Evolutionary conservation across 768 basidiomycete species (phyloP).

Genomic region (Tylopilus subfusipes): DNA sequence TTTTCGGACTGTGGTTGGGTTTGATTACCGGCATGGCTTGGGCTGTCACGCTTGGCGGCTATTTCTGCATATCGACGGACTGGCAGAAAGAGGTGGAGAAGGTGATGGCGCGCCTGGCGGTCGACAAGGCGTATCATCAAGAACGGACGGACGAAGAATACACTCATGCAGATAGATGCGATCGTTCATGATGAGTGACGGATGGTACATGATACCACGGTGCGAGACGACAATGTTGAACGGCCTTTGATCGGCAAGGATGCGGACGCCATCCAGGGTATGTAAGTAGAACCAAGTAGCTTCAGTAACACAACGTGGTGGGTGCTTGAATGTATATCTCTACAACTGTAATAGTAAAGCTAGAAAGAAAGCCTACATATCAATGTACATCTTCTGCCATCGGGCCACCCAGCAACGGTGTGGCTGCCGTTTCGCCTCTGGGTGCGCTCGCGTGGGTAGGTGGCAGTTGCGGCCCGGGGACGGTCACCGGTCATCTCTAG

Average conservation of each 20-base stretch:
- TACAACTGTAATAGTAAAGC: too few species aligned
- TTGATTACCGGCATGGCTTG: constrained; percentile 48
- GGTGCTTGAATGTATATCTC: too few species aligned
- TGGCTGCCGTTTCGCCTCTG: too few species aligned
- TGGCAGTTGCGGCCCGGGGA: too few species aligned
- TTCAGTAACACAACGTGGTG: too few species aligned
- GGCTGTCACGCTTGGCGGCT: constrained; percentile 15
- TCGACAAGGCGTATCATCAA: constrained; percentile 34
- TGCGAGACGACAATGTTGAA: not conserved
- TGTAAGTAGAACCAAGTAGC: too few species aligned
- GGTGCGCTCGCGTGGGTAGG: too few species aligned
- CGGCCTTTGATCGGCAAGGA: not conserved
- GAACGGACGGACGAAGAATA: not conserved
- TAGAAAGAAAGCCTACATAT: too few species aligned
- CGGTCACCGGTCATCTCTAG: too few species aligned
- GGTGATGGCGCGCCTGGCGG: constrained; percentile 49
- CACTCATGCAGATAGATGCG: constrained; percentile 31
- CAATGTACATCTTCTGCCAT: too few species aligned
- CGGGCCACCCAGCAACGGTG: too few species aligned
- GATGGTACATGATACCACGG: not conserved
- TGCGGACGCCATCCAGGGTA: too few species aligned
- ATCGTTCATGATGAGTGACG: constrained; percentile 35
- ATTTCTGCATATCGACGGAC: constrained; percentile 56
- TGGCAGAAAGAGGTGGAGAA: constrained; percentile 70
- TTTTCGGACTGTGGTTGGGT: constrained; percentile 84